Base-by-base conservation (phyloP, 1,139 yeast species). In the Geotrichum histeridarum region DNA sequence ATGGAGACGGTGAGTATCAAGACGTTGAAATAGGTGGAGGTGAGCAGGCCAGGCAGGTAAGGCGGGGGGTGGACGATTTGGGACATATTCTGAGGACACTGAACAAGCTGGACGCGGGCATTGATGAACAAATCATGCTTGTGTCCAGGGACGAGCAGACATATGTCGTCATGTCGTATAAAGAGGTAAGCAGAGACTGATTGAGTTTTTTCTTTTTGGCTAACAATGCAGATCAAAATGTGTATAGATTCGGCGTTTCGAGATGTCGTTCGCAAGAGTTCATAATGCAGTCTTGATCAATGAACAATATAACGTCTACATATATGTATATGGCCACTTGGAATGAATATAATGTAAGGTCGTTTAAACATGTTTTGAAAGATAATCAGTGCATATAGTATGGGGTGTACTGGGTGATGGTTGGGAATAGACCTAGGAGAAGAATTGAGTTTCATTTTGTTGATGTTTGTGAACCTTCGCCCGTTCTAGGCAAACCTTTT, bases 41-140 rank as follows among this genome's bases (percentile, higher is more conserved):
- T 22, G 27, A 22, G 27, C 27, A 22, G 27, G 27, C 27, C 5
- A 22, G 27, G 27, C 27, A 22, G 27, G 27, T 22, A 22, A 22
- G 27, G 27, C 39, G 17, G n/a, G 37, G 37, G 37, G 15, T 11
- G 11, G 14, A 27, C 17, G 97, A 93, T 69, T 74, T 93, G 62
- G 84, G 91, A 1, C 89, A 90, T 67, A 94, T 91, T 4, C 73
- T 94, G 60, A 75, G 81, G 51, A 81, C 85, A 61, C 73, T 93
- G 64, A 93, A 93, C 71, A 93, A 93, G 70, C 74, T 93, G 58
- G 99, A 94, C 68, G 95, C 94, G 11, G 99, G 98, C 0, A 79
- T 86, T 46, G 93, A 88, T 52, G 99, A 93, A 68, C 83, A 80
- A 63, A 71, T 93, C 32, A 73, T 90, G 66, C 77, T 93, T 57